Percentiles rank a stretch among this genome's conserved stretches.
Evolutionary conservation across 2,329 filamentous ascomycete genomes (phyloP).

Genomic region (Diaporthe vaccinii): DNA sequence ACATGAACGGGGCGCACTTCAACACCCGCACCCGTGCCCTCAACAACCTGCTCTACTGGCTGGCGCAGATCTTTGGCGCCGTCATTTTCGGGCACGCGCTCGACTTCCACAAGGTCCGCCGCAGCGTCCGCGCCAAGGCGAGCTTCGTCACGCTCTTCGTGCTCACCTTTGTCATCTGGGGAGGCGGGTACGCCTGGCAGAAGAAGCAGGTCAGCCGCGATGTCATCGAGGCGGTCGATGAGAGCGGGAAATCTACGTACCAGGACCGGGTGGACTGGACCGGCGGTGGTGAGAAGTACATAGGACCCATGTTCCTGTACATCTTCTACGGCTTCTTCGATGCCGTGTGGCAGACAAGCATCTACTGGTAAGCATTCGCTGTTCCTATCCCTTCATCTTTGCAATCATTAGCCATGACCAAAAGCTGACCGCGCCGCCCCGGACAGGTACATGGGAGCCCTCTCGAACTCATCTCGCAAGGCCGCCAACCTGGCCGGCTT

Average conservation of each 20-base stretch:
- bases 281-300: constrained; percentile 68
- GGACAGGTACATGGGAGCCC: constrained; percentile 90
- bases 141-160: constrained; percentile 73
- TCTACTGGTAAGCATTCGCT: constrained; percentile 84
- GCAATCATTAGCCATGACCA: background rate
- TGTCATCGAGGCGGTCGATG: constrained; percentile 45
- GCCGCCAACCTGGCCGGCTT: constrained; percentile 86
- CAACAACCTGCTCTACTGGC: constrained; percentile 85
- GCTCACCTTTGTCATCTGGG: constrained; percentile 85
- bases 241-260: constrained; percentile 43
- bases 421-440: background rate
- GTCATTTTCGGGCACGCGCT: constrained; percentile 79
- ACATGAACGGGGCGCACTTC: constrained; percentile 79
- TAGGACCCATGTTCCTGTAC: constrained; percentile 88
- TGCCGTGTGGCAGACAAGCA: constrained; percentile 88
- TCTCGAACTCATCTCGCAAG: constrained; percentile 93
- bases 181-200: constrained; percentile 85
- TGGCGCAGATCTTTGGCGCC: constrained; percentile 83
- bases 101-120: constrained; percentile 71
- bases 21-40: constrained; percentile 79
- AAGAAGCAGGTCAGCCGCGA: constrained; percentile 68
- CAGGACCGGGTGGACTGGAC: constrained; percentile 70
- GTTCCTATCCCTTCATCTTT: background rate
- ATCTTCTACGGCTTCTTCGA: constrained; percentile 94
- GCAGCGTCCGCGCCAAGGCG: constrained; percentile 76